A percentile compares a stretch with the other conserved stretches of the same genome.
These are phyloP conservation scores for Cyclospora cayetanensis DNA, from an alignment of 169 alveolate species.

Conservation along the genomic window DNA sequence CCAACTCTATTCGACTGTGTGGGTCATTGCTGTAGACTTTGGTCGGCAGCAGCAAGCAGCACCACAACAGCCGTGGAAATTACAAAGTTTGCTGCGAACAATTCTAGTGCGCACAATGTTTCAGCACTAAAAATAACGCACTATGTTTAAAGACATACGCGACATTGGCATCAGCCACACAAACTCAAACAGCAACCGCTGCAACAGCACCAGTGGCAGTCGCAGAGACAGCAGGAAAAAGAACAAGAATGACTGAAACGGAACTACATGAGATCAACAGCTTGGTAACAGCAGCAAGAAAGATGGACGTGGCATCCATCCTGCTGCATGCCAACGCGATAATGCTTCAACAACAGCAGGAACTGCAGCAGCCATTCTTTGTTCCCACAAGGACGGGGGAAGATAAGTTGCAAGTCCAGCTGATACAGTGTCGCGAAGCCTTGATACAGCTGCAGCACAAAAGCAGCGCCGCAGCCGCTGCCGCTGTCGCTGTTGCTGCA, in stretches of 20 bases:
- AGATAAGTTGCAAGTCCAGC: neutral
- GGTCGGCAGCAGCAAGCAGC: too few relatives aligned
- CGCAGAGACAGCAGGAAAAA: neutral
- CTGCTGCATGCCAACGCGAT: neutral
- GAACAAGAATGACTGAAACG: neutral
- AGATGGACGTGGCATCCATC: neutral
- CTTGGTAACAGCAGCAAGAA: neutral
- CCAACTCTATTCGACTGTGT: too few relatives aligned
- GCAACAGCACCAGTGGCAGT: slow-evolving; percentile 22
- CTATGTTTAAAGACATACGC: too few relatives aligned
- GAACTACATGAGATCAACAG: neutral
- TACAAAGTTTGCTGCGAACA: too few relatives aligned
- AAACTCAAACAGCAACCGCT: too few relatives aligned
- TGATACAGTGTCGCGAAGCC: slow-evolving; percentile 5
- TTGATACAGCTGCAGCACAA: slow-evolving; percentile 40
- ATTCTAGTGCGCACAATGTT: too few relatives aligned
- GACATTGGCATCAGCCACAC: too few relatives aligned
- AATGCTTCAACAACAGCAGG: slow-evolving; percentile 9
- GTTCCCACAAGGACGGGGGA: slow-evolving; percentile 2
- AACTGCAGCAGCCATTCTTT: neutral
- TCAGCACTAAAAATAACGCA: too few relatives aligned
- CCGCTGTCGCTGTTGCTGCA: slow-evolving; percentile 47
- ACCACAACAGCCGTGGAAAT: too few relatives aligned
- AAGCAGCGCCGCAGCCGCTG: slow-evolving; percentile 12
- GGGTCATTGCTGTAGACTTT: too few relatives aligned